phyloP scores from a whole-genome alignment of 2,329 filamentous ascomycete genomes.

The Nigrospora oryzae region DNA sequence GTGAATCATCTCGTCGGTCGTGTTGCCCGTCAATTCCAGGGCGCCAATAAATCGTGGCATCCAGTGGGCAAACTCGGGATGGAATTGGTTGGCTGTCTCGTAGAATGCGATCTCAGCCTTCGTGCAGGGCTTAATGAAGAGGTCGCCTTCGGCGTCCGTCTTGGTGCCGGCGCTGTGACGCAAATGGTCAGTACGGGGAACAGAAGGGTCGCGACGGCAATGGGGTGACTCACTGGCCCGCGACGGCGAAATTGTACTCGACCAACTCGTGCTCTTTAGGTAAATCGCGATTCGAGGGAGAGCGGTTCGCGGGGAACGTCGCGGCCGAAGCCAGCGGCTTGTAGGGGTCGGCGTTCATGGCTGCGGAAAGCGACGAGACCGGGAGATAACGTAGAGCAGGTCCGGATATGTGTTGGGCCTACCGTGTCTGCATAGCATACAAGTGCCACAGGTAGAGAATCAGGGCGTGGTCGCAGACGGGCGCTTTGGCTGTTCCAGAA shows the following conservation, averaged over 20 bases:
- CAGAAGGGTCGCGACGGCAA: not conserved
- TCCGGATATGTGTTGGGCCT: too few relatives aligned
- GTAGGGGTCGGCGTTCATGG: slow-evolving; percentile 2
- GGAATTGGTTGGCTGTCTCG: slow-evolving; percentile 55
- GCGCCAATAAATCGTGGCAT: slow-evolving; percentile 84
- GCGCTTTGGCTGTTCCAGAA: too few relatives aligned
- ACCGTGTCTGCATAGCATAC: too few relatives aligned
- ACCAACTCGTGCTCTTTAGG: slow-evolving; percentile 54
- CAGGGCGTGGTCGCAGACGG: too few relatives aligned
- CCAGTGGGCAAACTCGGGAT: slow-evolving; percentile 67
- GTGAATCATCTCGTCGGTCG: slow-evolving; percentile 36
- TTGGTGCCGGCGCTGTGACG: slow-evolving; percentile 74
- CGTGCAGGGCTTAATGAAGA: slow-evolving; percentile 94
- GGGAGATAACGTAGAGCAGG: too few relatives aligned
- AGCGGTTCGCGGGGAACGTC: slow-evolving; percentile 7
- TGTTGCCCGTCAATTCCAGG: slow-evolving; percentile 55
- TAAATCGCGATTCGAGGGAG: slow-evolving; percentile 25
- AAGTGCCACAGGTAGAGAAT: too few relatives aligned
- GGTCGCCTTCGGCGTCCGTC: slow-evolving; percentile 70
- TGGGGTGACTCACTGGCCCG: slow-evolving; percentile 64
- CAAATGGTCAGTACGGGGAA: not conserved
- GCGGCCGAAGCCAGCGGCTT: slow-evolving; percentile 5
- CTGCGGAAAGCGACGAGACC: too few relatives aligned
- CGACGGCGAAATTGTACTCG: slow-evolving; percentile 68
- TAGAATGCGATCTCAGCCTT: slow-evolving; percentile 84